Percentiles rank a stretch among this genome's conserved stretches.
These are phyloP conservation scores for Cutaneotrichosporon sp. DNA, from an alignment of 1,284 basidiomycete species.

Conservation along the genomic window DNA sequence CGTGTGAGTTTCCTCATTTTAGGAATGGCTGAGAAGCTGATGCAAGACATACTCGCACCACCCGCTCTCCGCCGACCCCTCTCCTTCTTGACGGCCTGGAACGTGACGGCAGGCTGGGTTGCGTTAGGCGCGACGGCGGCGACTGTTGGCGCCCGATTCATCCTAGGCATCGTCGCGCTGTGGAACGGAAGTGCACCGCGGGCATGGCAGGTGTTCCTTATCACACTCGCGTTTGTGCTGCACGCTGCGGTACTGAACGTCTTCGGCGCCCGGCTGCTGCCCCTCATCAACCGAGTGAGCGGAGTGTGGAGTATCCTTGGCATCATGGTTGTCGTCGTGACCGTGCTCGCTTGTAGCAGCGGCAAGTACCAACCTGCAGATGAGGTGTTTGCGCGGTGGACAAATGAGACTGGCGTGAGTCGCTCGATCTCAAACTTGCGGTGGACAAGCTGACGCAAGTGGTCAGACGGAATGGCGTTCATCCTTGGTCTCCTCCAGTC, in stretches of 20 bases:
- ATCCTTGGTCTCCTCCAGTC: conserved; percentile 49
- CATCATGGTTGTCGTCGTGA: conserved; percentile 44
- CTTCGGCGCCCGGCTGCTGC: conserved; percentile 18
- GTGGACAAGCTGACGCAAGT: conserved; percentile 7
- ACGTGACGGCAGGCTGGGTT: conserved; percentile 43
- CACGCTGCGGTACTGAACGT: conserved; percentile 14
- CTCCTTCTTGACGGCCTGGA: conserved; percentile 13
- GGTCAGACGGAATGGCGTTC: conserved; percentile 38
- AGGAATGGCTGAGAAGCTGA: not conserved
- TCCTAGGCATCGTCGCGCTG: conserved; percentile 28
- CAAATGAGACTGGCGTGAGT: conserved; percentile 34
- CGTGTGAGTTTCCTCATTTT: not conserved
- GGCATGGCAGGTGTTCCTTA: conserved; percentile 14
- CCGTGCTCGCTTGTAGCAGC: conserved; percentile 22
- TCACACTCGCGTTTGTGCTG: conserved; percentile 14
- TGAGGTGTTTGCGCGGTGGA: conserved; percentile 48
- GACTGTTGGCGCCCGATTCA: conserved; percentile 22
- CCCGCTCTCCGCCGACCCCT: not conserved
- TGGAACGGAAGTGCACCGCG: not conserved
- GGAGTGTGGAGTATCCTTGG: conserved; percentile 37
- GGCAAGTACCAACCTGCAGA: conserved; percentile 39
- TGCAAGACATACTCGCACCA: conserved; percentile 23
- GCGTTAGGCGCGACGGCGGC: conserved; percentile 43
- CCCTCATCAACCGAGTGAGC: conserved; percentile 25
- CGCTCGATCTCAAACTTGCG: no score